Conservation (phyloP, 139 green algal species). For the Edaphochlamys debaryana region DNA sequence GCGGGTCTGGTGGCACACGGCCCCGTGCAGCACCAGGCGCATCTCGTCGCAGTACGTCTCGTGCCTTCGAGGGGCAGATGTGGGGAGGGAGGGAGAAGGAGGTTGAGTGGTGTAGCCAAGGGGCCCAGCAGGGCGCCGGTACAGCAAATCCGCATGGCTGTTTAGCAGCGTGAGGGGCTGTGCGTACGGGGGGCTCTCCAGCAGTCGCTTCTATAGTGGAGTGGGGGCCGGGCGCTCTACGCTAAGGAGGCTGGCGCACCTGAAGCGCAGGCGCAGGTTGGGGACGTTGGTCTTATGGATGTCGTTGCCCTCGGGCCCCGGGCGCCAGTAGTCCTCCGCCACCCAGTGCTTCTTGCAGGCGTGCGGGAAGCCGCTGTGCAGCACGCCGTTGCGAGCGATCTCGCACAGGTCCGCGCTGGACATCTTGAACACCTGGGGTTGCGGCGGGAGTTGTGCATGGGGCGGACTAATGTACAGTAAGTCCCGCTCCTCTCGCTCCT, state of each 20-base stretch:
- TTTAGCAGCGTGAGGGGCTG: too few relatives aligned
- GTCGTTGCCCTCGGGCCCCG: slow-evolving; percentile 94
- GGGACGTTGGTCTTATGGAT: slow-evolving; percentile 99
- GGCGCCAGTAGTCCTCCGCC: slow-evolving; percentile 81
- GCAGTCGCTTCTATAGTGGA: too few relatives aligned
- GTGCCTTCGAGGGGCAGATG: slow-evolving; percentile 19
- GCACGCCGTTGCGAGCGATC: slow-evolving; percentile 94
- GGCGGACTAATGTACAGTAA: too few relatives aligned
- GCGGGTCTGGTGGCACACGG: slow-evolving; percentile 42
- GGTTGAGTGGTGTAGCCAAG: too few relatives aligned
- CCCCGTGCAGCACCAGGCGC: slow-evolving; percentile 50
- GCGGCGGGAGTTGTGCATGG: too few relatives aligned
- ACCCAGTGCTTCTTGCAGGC: slow-evolving; percentile 86
- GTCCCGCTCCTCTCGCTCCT: too few relatives aligned
- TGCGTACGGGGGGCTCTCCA: too few relatives aligned
- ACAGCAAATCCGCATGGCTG: too few relatives aligned
- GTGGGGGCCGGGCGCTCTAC: too few relatives aligned
- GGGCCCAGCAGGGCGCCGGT: too few relatives aligned
- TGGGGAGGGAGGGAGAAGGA: too few relatives aligned
- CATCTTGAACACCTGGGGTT: slow-evolving; percentile 92
- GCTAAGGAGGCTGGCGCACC: too few relatives aligned
- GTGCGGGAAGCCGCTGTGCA: slow-evolving; percentile 96
- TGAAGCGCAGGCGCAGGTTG: slow-evolving; percentile 93
- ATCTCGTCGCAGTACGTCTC: slow-evolving; percentile 63
- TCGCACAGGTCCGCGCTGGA: slow-evolving; percentile 95